Percentiles rank a stretch among this genome's conserved stretches.
Conservation (phyloP, 805 yeast genomes). For the Starmerella sp. region DNA sequence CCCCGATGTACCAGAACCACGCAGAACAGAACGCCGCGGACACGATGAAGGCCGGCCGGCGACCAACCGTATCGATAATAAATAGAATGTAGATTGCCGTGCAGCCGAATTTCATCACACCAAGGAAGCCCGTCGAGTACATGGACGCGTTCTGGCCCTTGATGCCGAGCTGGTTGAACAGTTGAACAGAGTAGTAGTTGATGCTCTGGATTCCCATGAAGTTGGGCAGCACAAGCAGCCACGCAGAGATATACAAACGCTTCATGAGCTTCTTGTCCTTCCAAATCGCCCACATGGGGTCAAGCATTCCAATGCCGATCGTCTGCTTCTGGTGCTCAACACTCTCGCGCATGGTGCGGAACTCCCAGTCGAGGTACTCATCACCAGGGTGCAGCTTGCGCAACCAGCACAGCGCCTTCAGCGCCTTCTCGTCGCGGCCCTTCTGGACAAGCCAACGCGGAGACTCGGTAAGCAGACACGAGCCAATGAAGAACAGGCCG, state of each 20-base stretch:
- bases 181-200: slow-evolving; percentile 9
- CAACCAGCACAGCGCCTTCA: slow-evolving; percentile 6
- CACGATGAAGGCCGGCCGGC: slow-evolving; percentile 8
- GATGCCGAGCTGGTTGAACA: slow-evolving; percentile 11
- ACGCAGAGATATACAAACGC: slow-evolving; percentile 5
- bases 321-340: slow-evolving; percentile 2
- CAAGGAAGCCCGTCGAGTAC: slow-evolving; percentile 12
- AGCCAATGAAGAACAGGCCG: slow-evolving; percentile 35
- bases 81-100: slow-evolving; percentile 8
- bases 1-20: slow-evolving; percentile 14
- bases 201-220: slow-evolving; percentile 14
- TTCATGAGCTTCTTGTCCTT: background rate
- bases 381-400: slow-evolving; percentile 10
- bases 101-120: slow-evolving; percentile 9
- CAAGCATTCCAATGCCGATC: slow-evolving; percentile 7
- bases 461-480: slow-evolving; percentile 32
- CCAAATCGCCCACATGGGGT: slow-evolving; percentile 5
- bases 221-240: slow-evolving; percentile 9
- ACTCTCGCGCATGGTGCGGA: slow-evolving; percentile 8
- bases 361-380: slow-evolving; percentile 15
- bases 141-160: slow-evolving; percentile 10
- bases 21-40: slow-evolving; percentile 6
- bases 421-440: slow-evolving; percentile 11
- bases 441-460: slow-evolving; percentile 34
- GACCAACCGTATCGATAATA: slow-evolving; percentile 7